Evolutionary conservation across 1,284 basidiomycete species (phyloP), one percentile per base, ranked within the genome.

Genomic region (Boletus sp.): DNA sequence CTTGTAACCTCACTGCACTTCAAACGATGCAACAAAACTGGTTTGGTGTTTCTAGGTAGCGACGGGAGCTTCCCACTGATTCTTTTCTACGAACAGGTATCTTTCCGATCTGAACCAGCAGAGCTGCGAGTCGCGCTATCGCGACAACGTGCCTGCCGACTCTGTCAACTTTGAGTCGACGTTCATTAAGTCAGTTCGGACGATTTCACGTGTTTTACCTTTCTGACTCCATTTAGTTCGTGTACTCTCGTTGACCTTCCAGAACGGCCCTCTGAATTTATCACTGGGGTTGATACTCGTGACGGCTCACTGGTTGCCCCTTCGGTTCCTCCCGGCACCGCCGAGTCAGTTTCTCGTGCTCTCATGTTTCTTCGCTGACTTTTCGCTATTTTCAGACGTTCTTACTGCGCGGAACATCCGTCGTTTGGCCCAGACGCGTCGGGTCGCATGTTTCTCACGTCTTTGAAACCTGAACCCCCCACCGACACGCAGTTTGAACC

Each of bases 301-400:
- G 57, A 52, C 47, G 38, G 17, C 44, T 35, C 56, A 28, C 53
- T 56, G 56, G 48, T 47, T 23, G 21, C 40, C n/a, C 17, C 40
- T 13, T 43, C 40, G n/a, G 40, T n/a, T 6, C 21, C 19, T 40
- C 31, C 50, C 13, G 35, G 25, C 25, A 16, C 28, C 55, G 40
- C 59, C 30, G 59, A 55, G 69, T 74, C 27, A 52, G 69, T 67
- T 35, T 21, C 28, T 30, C 19, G 10, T 50, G 13, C 48, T 44
- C 30, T 58, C 28, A 4, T 19, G 14, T 55, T 27, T 10, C 4
- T 49, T 54, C 47, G 25, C 57, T 49, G 27, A 56, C 56, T 30
- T 23, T 27, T 51, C 5, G 7, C 46, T 50, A 10, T 52, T 50
- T 25, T 38, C 28, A 69, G 70, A 25, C 40, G 47, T 44, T 21